Conservation (phyloP, 2,329 filamentous ascomycete species). For the Penicillium sp. region DNA sequence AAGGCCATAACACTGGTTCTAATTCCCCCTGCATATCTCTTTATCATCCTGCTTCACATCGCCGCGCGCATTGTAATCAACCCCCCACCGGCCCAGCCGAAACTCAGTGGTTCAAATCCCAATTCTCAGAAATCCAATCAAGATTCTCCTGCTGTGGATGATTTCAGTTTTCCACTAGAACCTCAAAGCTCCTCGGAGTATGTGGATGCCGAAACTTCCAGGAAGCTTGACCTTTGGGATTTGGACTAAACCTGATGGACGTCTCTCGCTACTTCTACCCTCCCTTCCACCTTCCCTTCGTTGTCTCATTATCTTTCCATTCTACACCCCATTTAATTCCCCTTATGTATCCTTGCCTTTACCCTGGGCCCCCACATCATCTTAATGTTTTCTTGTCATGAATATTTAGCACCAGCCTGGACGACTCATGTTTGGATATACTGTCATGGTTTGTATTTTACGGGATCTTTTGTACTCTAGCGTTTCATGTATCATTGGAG, state of each 20-base stretch:
- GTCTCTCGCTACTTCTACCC: neutral
- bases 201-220: conserved; percentile 18
- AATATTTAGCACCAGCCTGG: conserved; percentile 8
- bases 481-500: conserved; percentile 17
- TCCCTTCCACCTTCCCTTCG: conserved; percentile 1
- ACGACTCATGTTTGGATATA: conserved; percentile 14
- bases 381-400: conserved; percentile 7
- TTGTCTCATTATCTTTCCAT: conserved; percentile 4
- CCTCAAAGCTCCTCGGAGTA: conserved; percentile 30
- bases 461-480: conserved; percentile 19
- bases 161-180: conserved; percentile 41
- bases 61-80: conserved; percentile 68
- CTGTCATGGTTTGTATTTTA: conserved; percentile 9
- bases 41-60: conserved; percentile 78
- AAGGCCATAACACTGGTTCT: conserved; percentile 78
- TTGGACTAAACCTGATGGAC: conserved; percentile 21
- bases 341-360: neutral
- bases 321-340: conserved; percentile 18
- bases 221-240: conserved; percentile 31
- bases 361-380: conserved; percentile 7
- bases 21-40: conserved; percentile 76
- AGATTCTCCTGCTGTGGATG: conserved; percentile 35
- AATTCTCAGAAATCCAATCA: conserved; percentile 17
- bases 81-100: conserved; percentile 30
- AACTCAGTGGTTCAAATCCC: conserved; percentile 20